phyloP scores from a whole-genome alignment of 176 grass and related monocot species.

The Otatea glauca region DNA sequence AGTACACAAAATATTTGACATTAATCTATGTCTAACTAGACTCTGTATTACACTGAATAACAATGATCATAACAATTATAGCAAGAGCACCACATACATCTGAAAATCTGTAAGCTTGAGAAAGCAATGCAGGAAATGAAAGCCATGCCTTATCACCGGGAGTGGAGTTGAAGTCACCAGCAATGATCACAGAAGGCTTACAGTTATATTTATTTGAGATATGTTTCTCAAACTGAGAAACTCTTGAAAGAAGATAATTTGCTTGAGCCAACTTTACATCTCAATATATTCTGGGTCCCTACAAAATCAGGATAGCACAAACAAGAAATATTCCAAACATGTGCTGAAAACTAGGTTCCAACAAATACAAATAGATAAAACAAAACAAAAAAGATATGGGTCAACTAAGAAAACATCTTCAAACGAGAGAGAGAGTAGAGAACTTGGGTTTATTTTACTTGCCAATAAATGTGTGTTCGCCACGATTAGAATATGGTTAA shows the following conservation, averaged over 20 bases:
- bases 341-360: background rate
- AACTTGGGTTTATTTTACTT: slow-evolving; percentile 37
- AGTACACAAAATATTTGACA: background rate
- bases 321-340: slow-evolving; percentile 28
- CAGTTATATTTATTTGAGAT: slow-evolving; percentile 71
- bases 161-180: slow-evolving; percentile 94
- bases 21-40: background rate
- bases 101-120: slow-evolving; percentile 1
- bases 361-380: slow-evolving; percentile 36
- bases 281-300: slow-evolving; percentile 92
- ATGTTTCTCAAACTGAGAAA: slow-evolving; percentile 74
- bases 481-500: slow-evolving; percentile 74
- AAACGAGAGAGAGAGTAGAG: background rate
- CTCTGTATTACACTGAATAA: background rate
- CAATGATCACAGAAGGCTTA: slow-evolving; percentile 75
- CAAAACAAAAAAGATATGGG: slow-evolving; percentile 25
- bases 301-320: slow-evolving; percentile 40
- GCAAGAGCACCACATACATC: background rate
- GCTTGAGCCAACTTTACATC: slow-evolving; percentile 94
- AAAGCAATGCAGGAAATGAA: slow-evolving; percentile 17
- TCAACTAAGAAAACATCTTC: slow-evolving; percentile 31
- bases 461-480: slow-evolving; percentile 97
- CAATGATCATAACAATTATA: slow-evolving; percentile 23
- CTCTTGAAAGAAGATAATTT: slow-evolving; percentile 85
- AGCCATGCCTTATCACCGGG: slow-evolving; percentile 76